Base-by-base conservation (phyloP, 192 early-diverging fungal species). In the Kappamyces sp. region DNA sequence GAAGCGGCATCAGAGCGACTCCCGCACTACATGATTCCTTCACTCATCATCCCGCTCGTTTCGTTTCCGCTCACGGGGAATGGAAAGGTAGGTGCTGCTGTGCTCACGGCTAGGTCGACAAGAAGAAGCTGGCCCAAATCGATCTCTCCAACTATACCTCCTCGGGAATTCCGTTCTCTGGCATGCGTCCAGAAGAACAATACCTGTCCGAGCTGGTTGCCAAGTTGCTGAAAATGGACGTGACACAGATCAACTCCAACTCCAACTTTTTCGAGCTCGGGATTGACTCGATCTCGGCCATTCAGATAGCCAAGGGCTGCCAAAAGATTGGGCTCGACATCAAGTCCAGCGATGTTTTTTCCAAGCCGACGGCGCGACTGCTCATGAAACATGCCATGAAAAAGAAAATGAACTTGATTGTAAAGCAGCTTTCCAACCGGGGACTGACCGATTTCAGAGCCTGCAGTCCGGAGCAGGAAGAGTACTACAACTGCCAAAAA, bases 191-290 rank as follows among this genome's bases (percentile, higher is more conserved):
- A 7, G 47, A 44, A 6, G 55, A 57, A 40, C 42, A 35, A 5
- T 31, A 57, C 10, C 34, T 57, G 6, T 40, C 55, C 5, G 23
- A 5, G 0, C 5, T 57, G 2, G 31, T 23, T 23, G 55, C 55
- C 32, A 44, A 60, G 9, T n/a, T 68, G 0, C 39, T 68, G 10
- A 41, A 58, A 23, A 51, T 67, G 32, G 44, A 52, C 36, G 55
- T 60, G 9, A 47, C 9, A 33, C 6, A 40, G 15, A 44, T 69
- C 38, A 54, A 55, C 38, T 23, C 23, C 23, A 40, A 69, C 12
- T 40, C 39, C 6, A 51, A 66, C 10, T 76, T 76, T 58, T 76
- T 73, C 48, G 55, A 66, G 23, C 53, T 74, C 1, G 74, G 71
- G 5, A 70, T 70, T 7, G 74, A 76, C 49, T 70, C 67, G n/a